Conservation (phyloP, 257 asterid species). For the Primulina huaijiensis region DNA sequence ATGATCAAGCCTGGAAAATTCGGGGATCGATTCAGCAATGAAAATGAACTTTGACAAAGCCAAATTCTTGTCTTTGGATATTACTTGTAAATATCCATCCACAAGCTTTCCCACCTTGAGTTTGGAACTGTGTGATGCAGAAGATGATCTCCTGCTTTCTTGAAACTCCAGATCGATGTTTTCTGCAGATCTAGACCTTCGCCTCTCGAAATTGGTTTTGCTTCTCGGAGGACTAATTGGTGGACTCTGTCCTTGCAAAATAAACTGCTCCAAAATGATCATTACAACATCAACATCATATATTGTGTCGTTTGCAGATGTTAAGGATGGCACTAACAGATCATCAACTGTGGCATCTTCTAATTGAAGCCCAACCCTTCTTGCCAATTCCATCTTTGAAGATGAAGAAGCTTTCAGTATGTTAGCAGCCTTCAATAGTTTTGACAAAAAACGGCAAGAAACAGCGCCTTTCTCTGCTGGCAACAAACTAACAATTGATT, state of each 20-base stretch:
- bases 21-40: constrained; percentile 70
- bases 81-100: constrained; percentile 67
- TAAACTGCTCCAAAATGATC: constrained; percentile 62
- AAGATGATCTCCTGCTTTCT: constrained; percentile 80
- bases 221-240: constrained; percentile 69
- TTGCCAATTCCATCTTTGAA: constrained; percentile 61
- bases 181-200: constrained; percentile 85
- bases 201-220: constrained; percentile 49
- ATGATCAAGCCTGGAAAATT: constrained; percentile 73
- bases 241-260: constrained; percentile 76
- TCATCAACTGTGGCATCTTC: constrained; percentile 76
- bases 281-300: constrained; percentile 66
- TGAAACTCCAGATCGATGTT: constrained; percentile 61
- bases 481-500: constrained; percentile 75
- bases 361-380: constrained; percentile 59
- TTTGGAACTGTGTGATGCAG: constrained; percentile 74
- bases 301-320: constrained; percentile 29
- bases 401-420: constrained; percentile 69
- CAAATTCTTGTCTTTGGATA: constrained; percentile 55
- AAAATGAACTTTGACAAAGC: constrained; percentile 56
- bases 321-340: constrained; percentile 57
- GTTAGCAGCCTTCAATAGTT: constrained; percentile 69
- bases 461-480: constrained; percentile 70
- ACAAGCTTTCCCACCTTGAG: constrained; percentile 80
- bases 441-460: constrained; percentile 74